Conservation (phyloP, 495 filamentous ascomycete species). For the Penicillium daleae region DNA sequence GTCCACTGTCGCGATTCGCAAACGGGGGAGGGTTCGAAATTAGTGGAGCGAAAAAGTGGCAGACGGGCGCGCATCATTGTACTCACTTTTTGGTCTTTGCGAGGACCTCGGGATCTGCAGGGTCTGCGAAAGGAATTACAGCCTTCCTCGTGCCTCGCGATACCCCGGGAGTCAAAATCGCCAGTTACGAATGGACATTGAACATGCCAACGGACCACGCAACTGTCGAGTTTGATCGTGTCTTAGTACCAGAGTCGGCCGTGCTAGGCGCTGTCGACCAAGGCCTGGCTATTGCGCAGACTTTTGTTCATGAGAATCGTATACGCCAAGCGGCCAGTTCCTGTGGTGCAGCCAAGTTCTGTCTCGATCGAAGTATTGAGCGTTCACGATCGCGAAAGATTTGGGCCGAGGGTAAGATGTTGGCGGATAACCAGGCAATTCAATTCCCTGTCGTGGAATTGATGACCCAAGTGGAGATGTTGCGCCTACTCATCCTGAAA, state of each 20-base stretch:
- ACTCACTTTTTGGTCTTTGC: slow-evolving; percentile 64
- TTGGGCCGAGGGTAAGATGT: slow-evolving; percentile 53
- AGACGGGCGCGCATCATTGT: slow-evolving; percentile 60
- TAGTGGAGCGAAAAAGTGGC: slow-evolving; percentile 63
- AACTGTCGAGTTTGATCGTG: slow-evolving; percentile 52
- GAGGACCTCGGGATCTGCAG: slow-evolving; percentile 50
- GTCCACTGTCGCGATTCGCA: slow-evolving; percentile 49
- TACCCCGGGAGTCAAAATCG: slow-evolving; percentile 49
- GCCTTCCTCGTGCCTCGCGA: slow-evolving; percentile 58
- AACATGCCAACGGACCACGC: slow-evolving; percentile 68
- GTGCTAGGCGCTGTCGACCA: slow-evolving; percentile 51
- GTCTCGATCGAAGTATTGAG: slow-evolving; percentile 55
- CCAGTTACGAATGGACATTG: slow-evolving; percentile 62
- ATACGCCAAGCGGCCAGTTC: slow-evolving; percentile 63
- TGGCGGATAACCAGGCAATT: slow-evolving; percentile 61
- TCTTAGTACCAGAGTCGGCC: slow-evolving; percentile 52
- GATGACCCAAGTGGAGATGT: slow-evolving; percentile 61
- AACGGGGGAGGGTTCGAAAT: slow-evolving; percentile 52
- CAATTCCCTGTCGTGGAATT: slow-evolving; percentile 65
- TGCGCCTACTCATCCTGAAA: slow-evolving; percentile 60
- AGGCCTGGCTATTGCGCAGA: slow-evolving; percentile 60
- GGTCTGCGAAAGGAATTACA: slow-evolving; percentile 55
- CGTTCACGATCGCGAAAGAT: slow-evolving; percentile 55
- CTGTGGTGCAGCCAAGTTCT: slow-evolving; percentile 59
- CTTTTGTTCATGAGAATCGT: slow-evolving; percentile 66